These are phyloP conservation scores for Trypanosoma mega DNA, from an alignment of 208 protist species.

Conservation along the genomic window DNA sequence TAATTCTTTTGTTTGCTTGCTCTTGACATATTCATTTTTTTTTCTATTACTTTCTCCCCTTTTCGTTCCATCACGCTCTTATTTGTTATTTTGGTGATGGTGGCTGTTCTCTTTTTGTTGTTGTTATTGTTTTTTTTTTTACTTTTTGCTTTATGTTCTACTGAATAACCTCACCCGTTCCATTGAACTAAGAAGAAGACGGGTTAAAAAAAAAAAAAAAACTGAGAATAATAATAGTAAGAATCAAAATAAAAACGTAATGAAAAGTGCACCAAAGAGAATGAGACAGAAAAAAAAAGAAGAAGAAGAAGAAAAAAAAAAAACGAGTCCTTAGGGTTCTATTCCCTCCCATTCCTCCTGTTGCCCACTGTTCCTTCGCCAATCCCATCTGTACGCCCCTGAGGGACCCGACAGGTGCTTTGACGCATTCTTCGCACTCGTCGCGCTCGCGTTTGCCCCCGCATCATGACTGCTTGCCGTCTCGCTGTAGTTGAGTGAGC, in stretches of 20 bases:
- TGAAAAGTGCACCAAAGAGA: too few relatives aligned
- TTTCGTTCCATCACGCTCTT: not conserved
- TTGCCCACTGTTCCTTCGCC: conserved; percentile 30
- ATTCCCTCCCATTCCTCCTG: conserved; percentile 33
- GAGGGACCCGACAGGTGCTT: conserved; percentile 15
- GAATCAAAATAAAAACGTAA: too few relatives aligned
- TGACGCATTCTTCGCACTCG: not conserved
- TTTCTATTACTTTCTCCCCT: not conserved
- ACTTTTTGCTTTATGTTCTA: conserved; percentile 2
- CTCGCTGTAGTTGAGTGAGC: conserved; percentile 15
- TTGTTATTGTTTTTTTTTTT: conserved; percentile 5
- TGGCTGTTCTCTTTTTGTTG: not conserved
- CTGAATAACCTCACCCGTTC: too few relatives aligned
- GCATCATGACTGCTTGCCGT: conserved; percentile 8
- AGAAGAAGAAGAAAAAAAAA: too few relatives aligned
- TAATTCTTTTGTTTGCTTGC: conserved; percentile 4
- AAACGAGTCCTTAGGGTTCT: too few relatives aligned
- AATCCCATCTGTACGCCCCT: conserved; percentile 46
- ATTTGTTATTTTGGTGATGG: conserved; percentile 5
- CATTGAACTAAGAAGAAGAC: too few relatives aligned
- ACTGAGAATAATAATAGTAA: too few relatives aligned
- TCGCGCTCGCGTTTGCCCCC: not conserved
- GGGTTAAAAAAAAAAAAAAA: too few relatives aligned
- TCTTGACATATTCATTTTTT: conserved; percentile 5
- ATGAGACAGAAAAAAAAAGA: too few relatives aligned